Base-by-base conservation (phyloP, 345 rosid genomes). In the Eucalyptus curtisii region DNA sequence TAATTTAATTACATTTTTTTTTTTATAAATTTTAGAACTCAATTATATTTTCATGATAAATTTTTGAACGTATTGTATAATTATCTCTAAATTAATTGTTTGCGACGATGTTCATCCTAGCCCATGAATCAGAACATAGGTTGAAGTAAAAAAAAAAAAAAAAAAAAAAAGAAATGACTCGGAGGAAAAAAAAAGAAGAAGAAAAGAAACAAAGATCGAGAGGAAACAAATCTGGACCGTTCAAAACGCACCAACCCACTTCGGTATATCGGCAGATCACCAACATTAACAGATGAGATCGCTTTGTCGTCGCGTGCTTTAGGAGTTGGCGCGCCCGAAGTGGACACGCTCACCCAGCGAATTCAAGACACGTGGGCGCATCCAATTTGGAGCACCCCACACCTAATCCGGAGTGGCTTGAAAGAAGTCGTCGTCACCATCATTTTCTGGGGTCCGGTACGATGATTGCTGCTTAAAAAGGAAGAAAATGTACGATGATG, bases 21-120 rank as follows among this genome's bases (percentile, higher is more conserved):
- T 59, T 10, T 59, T 27, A 6, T 27, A 27, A 59, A 2, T 59
- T 25, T 59, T 5, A 59, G 4, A 10, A 59, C 0, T 25, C 7
- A 24, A 59, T 59, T 59, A 6, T 27, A 25, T 12, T 59, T 59
- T 59, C 2, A 10, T 57, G 24, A 52, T 53, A 53, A 20, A 0
- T 22, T 55, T 55, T 8, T 22, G 6, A 24, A 22, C 3, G 1
- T 55, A 0, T 4, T 0, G 30, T 25, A 55, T 55, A 22, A 55
- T 55, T 55, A 55, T 55, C 30, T 25, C 30, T 55, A 55, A 55
- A 22, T 9, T 55, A 55, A 0, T 24, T 55, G 1, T 55, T 55
- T 55, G 3, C 30, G 0, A 55, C 30, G 0, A 55, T 55, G 61
- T 24, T 55, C 3, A 24, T 55, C 61, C 5, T 2, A 55, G 0